Conservation (phyloP, 352 stramenopile species). For the Globisporangium rhizosaccharum region DNA sequence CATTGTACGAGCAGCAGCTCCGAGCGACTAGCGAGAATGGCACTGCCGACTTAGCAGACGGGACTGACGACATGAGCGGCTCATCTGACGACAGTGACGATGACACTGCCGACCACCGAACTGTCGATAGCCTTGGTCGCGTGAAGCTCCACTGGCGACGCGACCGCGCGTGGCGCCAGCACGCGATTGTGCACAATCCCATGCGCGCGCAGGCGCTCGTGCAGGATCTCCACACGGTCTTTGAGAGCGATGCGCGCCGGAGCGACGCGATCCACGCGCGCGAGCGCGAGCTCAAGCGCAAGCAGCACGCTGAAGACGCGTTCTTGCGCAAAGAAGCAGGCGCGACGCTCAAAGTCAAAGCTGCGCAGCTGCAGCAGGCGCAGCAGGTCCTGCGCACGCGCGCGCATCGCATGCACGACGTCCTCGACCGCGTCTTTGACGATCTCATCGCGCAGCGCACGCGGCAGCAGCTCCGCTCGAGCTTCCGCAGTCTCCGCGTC, state of each 20-base stretch:
- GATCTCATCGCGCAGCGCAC: slow-evolving; percentile 39
- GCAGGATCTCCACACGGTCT: slow-evolving; percentile 27
- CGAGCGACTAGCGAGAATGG: neutral
- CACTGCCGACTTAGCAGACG: neutral
- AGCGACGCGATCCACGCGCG: slow-evolving; percentile 27
- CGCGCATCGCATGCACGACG: slow-evolving; percentile 49
- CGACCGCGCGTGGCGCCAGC: slow-evolving; percentile 43
- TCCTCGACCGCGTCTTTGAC: slow-evolving; percentile 56
- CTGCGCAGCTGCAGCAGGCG: slow-evolving; percentile 35
- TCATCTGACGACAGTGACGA: neutral
- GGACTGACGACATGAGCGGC: neutral
- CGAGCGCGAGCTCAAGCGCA: slow-evolving; percentile 31
- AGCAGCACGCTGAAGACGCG: slow-evolving; percentile 30
- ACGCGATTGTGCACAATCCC: slow-evolving; percentile 36
- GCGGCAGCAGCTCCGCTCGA: slow-evolving; percentile 38
- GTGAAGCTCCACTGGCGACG: slow-evolving; percentile 36
- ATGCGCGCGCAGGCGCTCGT: slow-evolving; percentile 24
- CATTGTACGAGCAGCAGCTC: slow-evolving; percentile 22
- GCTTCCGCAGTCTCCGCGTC: slow-evolving; percentile 47
- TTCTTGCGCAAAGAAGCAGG: slow-evolving; percentile 44
- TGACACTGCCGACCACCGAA: neutral
- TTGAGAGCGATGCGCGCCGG: slow-evolving; percentile 26
- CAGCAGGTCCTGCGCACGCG: slow-evolving; percentile 46
- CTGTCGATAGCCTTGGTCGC: slow-evolving; percentile 7
- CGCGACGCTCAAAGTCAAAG: slow-evolving; percentile 42